Base-by-base conservation (phyloP, 495 filamentous ascomycete genomes). In the Neurospora intermedia region DNA sequence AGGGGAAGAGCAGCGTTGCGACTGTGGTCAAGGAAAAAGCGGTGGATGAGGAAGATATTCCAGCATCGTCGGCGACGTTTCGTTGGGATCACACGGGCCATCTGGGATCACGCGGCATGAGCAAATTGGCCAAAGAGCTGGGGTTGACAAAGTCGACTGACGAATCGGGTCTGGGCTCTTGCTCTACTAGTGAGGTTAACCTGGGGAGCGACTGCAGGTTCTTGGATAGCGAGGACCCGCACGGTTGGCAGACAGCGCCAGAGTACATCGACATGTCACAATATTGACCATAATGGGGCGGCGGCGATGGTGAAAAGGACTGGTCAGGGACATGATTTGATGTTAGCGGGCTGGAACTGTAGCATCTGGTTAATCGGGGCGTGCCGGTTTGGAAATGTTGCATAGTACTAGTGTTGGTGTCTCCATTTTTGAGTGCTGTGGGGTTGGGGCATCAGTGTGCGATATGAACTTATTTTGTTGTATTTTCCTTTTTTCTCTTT, bases 181-280 rank as follows among this genome's bases (percentile, higher is more conserved):
- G 27, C 23, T 66, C 54, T 31, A 35, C 54, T 38, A 66, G 54
- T 66, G 54, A 35, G 27, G 27, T 66, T 27, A 66, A 27, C 54
- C 54, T 66, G 54, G 54, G 27, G 27, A 66, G 54, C 54, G 54
- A 66, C 54, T 66, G 54, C 27, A 66, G 75, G 15, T 79, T 79
- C 23, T 40, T 79, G 35, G 77, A 71, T n/a, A 79, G 77, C 23
- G 77, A 79, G 39, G 75, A 20, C 41, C 77, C 77, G 42, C 77
- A 62, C 27, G 77, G 77, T 0, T 79, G 77, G 77, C 45, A 43
- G n/a, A 20, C 48, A 45, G 72, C 73, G 3, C 27, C 54, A 8
- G 54, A 66, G 54, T 66, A 66, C 54, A 35, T 66, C 23, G 54
- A 66, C 54, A 35, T 66, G 54, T 35, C 54, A 38, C 35, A 38